Percentiles rank a stretch among this genome's conserved stretches.
These are phyloP conservation scores for Alternaria hordeiaustralica DNA, from an alignment of 2,329 filamentous ascomycete species.

Conservation along the genomic window DNA sequence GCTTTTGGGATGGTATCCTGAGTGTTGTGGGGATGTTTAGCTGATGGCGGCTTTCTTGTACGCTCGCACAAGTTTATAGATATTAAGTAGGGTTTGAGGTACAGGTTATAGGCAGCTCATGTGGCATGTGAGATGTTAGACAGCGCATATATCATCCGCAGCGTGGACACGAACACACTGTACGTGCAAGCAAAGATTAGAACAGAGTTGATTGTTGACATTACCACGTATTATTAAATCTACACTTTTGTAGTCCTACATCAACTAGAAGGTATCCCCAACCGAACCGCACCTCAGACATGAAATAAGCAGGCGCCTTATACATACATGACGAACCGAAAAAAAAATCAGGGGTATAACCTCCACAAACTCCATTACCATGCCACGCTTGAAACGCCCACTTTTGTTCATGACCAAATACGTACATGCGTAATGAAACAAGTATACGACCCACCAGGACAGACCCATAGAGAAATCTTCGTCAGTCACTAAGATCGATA, in stretches of 20 bases:
- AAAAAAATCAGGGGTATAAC: conserved; percentile 1
- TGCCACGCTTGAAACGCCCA: neutral
- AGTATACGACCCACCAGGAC: neutral
- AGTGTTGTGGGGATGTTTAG: neutral
- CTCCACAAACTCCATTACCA: conserved; percentile 2
- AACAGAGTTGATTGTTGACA: neutral
- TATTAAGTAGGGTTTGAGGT: too few species aligned
- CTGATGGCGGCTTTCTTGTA: neutral
- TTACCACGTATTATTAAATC: neutral
- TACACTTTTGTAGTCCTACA: neutral
- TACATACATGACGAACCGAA: neutral
- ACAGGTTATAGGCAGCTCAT: neutral
- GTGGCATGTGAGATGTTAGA: neutral
- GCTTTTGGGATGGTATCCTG: too few species aligned
- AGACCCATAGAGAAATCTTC: too few species aligned
- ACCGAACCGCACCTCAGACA: neutral
- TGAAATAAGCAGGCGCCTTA: neutral
- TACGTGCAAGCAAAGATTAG: too few species aligned
- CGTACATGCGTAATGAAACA: neutral
- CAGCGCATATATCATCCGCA: neutral
- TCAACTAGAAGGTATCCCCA: neutral
- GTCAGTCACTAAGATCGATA: conserved; percentile 21
- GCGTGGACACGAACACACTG: neutral
- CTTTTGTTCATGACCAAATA: neutral
- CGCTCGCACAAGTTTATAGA: too few species aligned